Conservation (phyloP, 805 yeast genomes). For the Metschnikowia arizonensis region DNA sequence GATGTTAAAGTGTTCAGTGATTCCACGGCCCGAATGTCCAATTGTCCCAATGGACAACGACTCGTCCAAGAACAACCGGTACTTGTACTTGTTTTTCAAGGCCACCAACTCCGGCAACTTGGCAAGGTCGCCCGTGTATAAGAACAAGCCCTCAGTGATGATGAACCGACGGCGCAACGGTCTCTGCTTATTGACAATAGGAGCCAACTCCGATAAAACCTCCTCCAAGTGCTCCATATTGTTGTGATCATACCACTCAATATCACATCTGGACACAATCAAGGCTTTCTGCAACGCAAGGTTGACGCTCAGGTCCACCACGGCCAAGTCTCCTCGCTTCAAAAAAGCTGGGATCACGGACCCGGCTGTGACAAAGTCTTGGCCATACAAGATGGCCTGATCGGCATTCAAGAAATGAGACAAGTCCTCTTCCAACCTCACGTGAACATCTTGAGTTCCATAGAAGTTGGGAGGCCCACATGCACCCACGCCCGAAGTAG, state of each 20-base stretch:
- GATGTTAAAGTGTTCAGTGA: conserved; percentile 68
- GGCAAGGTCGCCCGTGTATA: conserved; percentile 75
- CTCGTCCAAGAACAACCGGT: conserved; percentile 85
- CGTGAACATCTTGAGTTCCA: conserved; percentile 92
- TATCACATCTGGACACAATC: conserved; percentile 78
- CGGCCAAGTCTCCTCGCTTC: conserved; percentile 89
- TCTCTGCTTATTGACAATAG: conserved; percentile 56
- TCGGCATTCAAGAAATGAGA: conserved; percentile 75
- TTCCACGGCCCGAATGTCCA: conserved; percentile 82
- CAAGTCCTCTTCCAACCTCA: conserved; percentile 68
- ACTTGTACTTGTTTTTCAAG: conserved; percentile 77
- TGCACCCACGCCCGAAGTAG: conserved; percentile 87
- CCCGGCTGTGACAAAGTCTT: conserved; percentile 81
- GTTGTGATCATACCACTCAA: conserved; percentile 82
- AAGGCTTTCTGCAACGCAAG: conserved; percentile 85
- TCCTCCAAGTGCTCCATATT: conserved; percentile 78
- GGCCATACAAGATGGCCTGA: conserved; percentile 82
- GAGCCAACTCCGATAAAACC: conserved; percentile 57
- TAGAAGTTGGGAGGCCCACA: conserved; percentile 98
- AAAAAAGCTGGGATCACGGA: conserved; percentile 90
- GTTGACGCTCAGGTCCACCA: conserved; percentile 77
- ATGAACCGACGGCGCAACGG: conserved; percentile 89
- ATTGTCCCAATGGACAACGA: conserved; percentile 79
- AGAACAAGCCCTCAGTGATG: conserved; percentile 86
- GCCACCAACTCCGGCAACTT: conserved; percentile 64